Percentiles rank a stretch among this genome's conserved stretches.
These are phyloP conservation scores for Canavalia gladiata DNA, from an alignment of 306 rosid genomes.

Conservation along the genomic window DNA sequence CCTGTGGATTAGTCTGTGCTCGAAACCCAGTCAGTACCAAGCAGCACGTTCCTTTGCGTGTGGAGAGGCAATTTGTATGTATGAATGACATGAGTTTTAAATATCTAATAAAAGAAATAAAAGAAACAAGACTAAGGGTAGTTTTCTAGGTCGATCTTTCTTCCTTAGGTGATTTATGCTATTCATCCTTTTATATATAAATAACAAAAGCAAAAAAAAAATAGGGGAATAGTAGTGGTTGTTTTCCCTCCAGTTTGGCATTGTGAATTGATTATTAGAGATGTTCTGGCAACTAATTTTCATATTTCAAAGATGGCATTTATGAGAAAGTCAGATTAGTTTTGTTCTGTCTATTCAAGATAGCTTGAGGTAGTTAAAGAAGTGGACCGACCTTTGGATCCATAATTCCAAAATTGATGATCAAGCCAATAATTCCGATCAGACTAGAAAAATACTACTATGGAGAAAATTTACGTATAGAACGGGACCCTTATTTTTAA, in stretches of 20 bases:
- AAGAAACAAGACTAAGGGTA: neutral
- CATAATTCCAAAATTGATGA: neutral
- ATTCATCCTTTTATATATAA: neutral
- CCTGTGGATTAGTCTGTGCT: neutral
- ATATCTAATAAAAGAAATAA: no score
- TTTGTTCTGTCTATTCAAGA: constrained; percentile 30
- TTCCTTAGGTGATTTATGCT: neutral
- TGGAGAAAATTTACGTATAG: constrained; percentile 9
- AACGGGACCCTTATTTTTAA: constrained; percentile 4
- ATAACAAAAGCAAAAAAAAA: no score
- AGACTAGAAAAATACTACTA: neutral
- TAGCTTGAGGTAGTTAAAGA: constrained; percentile 18
- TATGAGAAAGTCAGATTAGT: neutral
- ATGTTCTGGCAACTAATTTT: neutral
- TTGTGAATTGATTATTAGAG: neutral
- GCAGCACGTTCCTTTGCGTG: neutral
- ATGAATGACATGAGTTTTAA: no score
- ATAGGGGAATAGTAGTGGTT: neutral
- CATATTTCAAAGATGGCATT: constrained; percentile 1
- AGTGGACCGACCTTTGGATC: constrained; percentile 28
- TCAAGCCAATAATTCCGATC: constrained; percentile 25
- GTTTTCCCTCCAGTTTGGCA: neutral
- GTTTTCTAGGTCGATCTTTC: neutral
- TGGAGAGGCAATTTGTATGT: neutral
- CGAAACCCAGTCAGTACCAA: neutral